These are phyloP conservation scores for Metschnikowia gruessii DNA, from an alignment of 805 yeast species.

Conservation along the genomic window DNA sequence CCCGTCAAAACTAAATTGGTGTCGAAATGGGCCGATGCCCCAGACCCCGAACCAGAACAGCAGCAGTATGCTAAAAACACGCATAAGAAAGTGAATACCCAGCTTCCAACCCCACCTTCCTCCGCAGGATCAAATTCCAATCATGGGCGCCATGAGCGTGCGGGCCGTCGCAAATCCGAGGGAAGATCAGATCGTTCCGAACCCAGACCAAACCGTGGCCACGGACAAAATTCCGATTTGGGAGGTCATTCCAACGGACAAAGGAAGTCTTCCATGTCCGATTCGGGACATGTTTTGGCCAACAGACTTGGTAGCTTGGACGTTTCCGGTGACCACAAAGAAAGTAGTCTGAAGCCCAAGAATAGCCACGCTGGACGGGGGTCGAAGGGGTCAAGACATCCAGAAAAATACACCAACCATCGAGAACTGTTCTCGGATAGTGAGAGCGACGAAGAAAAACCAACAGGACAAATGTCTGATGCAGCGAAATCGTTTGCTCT, in stretches of 20 bases:
- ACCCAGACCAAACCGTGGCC: not conserved
- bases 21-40: conserved; percentile 36
- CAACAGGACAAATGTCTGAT: conserved; percentile 20
- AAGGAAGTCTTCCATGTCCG: not conserved
- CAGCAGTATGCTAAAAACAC: too few species aligned
- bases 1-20: conserved; percentile 15
- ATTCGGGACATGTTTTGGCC: not conserved
- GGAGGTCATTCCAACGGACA: not conserved
- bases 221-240: not conserved
- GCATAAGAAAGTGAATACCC: not conserved
- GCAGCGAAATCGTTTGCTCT: conserved; percentile 36
- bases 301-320: conserved; percentile 3
- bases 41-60: conserved; percentile 1
- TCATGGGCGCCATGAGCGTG: not conserved
- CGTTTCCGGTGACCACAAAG: not conserved
- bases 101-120: conserved; percentile 8
- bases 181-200: conserved; percentile 1
- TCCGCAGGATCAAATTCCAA: conserved; percentile 1
- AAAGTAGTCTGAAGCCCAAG: conserved; percentile 1
- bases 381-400: not conserved
- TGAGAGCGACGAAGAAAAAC: conserved; percentile 5
- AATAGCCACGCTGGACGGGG: conserved; percentile 9
- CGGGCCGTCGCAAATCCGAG: conserved; percentile 1
- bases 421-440: not conserved
- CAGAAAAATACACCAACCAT: not conserved